Evolutionary conservation across 345 rosid genomes (phyloP).

Genomic region (Stellera chamaejasme): DNA sequence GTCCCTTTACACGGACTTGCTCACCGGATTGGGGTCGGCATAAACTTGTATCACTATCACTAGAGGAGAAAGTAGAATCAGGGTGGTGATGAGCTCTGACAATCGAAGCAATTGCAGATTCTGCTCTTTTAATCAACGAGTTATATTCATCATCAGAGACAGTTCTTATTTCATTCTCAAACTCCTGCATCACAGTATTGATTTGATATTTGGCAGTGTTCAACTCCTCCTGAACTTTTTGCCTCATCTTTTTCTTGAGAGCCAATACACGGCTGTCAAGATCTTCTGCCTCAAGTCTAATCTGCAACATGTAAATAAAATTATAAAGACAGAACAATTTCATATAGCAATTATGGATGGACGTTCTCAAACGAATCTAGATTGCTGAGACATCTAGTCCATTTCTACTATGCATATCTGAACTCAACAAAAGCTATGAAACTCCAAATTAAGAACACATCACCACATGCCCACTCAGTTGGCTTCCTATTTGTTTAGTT

Average conservation of each 20-base stretch:
- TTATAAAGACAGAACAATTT: too few relatives aligned
- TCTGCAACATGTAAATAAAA: conserved; percentile 30
- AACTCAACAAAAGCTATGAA: too few relatives aligned
- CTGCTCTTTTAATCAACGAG: conserved; percentile 49
- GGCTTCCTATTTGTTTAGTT: too few relatives aligned
- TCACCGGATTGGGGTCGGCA: conserved; percentile 61
- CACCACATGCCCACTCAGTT: too few relatives aligned
- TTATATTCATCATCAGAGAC: conserved; percentile 41
- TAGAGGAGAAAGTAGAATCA: conserved; percentile 17
- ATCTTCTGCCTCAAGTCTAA: conserved; percentile 59
- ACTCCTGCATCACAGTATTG: conserved; percentile 40
- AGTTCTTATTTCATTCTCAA: conserved; percentile 41
- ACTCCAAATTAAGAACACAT: too few relatives aligned
- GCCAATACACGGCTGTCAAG: conserved; percentile 47
- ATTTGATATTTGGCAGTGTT: conserved; percentile 43
- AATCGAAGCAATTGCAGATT: conserved; percentile 57
- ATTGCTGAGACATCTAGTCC: too few relatives aligned
- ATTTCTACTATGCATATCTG: too few relatives aligned
- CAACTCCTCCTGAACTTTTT: conserved; percentile 46
- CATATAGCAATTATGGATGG: too few relatives aligned
- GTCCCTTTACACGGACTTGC: conserved; percentile 56
- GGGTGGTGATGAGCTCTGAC: conserved; percentile 45
- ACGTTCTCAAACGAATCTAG: too few relatives aligned
- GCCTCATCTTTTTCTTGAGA: conserved; percentile 55
- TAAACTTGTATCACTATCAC: conserved; percentile 26